Evolutionary conservation across 2,329 filamentous ascomycete species (phyloP).

Genomic region (Sclerotinia minor): DNA sequence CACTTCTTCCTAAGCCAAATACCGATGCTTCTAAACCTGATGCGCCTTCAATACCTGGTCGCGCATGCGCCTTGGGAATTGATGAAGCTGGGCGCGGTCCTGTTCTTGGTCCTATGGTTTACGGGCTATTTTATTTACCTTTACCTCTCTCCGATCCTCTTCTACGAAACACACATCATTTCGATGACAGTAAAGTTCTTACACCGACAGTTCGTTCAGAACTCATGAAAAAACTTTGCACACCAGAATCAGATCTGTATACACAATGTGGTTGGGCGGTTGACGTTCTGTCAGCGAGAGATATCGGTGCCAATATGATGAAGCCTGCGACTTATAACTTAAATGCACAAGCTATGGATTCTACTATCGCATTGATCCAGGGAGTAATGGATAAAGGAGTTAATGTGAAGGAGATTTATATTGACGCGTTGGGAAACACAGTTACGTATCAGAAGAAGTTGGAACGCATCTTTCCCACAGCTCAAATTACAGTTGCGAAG

Average conservation of each 20-base stretch:
- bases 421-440: conserved; percentile 89
- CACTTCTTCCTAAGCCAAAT: conserved; percentile 49
- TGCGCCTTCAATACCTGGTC: conserved; percentile 43
- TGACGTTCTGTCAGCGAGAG: conserved; percentile 70
- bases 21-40: conserved; percentile 25
- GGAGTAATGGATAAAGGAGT: conserved; percentile 75
- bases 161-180: conserved; percentile 76
- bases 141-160: conserved; percentile 68
- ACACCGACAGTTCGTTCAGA: conserved; percentile 74
- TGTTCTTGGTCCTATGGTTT: conserved; percentile 81
- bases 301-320: conserved; percentile 43
- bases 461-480: conserved; percentile 77
- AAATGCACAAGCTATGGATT: conserved; percentile 93
- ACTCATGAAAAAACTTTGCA: conserved; percentile 72
- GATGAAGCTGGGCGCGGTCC: conserved; percentile 94
- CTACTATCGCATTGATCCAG: conserved; percentile 79
- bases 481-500: conserved; percentile 74
- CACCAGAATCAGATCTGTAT: conserved; percentile 57
- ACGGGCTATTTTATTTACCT: conserved; percentile 74
- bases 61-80: conserved; percentile 77
- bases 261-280: conserved; percentile 80
- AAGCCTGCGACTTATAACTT: conserved; percentile 70
- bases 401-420: conserved; percentile 85
- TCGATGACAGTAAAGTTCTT: conserved; percentile 93
- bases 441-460: conserved; percentile 81